These are phyloP conservation scores for Talaromyces atroroseus DNA, from an alignment of 2,329 filamentous ascomycete genomes.

Conservation along the genomic window DNA sequence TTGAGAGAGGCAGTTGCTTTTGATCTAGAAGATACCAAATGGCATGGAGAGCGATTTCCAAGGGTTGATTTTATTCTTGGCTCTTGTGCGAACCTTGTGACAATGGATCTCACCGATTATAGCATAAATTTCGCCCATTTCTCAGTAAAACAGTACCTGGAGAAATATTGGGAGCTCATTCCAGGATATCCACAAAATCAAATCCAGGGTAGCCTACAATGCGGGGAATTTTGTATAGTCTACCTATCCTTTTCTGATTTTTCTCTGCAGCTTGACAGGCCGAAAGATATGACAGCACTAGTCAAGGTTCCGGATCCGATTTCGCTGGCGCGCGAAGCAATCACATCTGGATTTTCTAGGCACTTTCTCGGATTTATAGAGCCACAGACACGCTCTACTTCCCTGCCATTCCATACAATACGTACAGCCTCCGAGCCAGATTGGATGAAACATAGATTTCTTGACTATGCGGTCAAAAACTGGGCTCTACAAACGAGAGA, in stretches of 20 bases:
- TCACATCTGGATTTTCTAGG: neutral
- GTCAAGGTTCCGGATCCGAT: conserved; percentile 2
- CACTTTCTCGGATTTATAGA: neutral
- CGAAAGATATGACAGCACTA: neutral
- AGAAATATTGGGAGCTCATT: conserved; percentile 8
- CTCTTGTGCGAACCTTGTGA: conserved; percentile 21
- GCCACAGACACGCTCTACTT: neutral
- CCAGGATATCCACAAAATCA: conserved; percentile 7
- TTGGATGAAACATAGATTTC: conserved; percentile 16
- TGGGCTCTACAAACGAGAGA: conserved; percentile 18
- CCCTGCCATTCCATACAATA: conserved; percentile 5
- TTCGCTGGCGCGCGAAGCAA: neutral
- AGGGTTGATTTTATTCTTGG: conserved; percentile 16
- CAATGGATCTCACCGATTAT: conserved; percentile 16
- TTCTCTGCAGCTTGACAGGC: conserved; percentile 13
- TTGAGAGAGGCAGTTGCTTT: conserved; percentile 20
- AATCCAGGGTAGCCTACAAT: conserved; percentile 14
- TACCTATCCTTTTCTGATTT: conserved; percentile 21
- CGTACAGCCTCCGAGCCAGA: conserved; percentile 7
- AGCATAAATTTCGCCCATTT: conserved; percentile 20
- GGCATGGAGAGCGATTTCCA: conserved; percentile 17
- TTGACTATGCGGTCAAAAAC: conserved; percentile 16
- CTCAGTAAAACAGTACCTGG: conserved; percentile 18
- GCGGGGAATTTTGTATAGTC: conserved; percentile 19
- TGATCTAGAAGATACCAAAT: conserved; percentile 14